Evolutionary conservation across 495 filamentous ascomycete genomes (phyloP).

Genomic region (Lichenothelia convexa): DNA sequence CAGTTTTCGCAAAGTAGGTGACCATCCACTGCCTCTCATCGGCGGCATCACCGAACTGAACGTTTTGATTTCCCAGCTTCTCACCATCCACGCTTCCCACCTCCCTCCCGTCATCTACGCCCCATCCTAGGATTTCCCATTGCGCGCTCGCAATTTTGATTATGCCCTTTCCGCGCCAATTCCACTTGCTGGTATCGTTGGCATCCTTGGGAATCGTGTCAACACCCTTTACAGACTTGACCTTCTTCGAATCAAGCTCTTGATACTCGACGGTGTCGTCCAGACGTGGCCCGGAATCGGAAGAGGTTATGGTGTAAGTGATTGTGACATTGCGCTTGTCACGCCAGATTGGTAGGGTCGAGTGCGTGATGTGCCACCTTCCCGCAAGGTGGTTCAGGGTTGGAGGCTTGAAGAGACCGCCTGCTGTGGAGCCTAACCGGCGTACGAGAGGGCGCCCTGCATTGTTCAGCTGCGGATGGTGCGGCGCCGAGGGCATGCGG

Average conservation of each 20-base stretch:
- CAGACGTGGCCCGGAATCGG: slow-evolving; percentile 22
- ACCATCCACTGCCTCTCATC: slow-evolving; percentile 41
- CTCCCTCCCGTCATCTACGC: slow-evolving; percentile 28
- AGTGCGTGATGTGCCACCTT: slow-evolving; percentile 61
- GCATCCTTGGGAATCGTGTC: slow-evolving; percentile 31
- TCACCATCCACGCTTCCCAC: no score
- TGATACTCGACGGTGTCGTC: slow-evolving; percentile 56
- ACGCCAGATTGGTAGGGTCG: slow-evolving; percentile 60
- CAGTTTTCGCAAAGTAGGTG: slow-evolving; percentile 55
- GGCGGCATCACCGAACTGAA: slow-evolving; percentile 12
- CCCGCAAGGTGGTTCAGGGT: slow-evolving; percentile 39
- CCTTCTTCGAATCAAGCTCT: slow-evolving; percentile 22
- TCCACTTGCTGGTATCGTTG: slow-evolving; percentile 32
- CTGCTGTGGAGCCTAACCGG: no score
- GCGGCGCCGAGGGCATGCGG: no score
- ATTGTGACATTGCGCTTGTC: slow-evolving; percentile 54
- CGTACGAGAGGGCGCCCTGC: no score
- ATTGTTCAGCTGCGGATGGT: no score
- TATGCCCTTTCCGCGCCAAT: slow-evolving; percentile 55
- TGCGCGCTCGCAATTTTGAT: slow-evolving; percentile 43
- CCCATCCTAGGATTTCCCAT: slow-evolving; percentile 62
- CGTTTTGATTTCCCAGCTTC: no score
- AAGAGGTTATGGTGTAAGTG: slow-evolving; percentile 32
- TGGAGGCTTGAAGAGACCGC: slow-evolving; percentile 31
- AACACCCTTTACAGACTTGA: slow-evolving; percentile 42